Conservation (phyloP, 2,329 filamentous ascomycete species). For the Monilinia aucupariae region DNA sequence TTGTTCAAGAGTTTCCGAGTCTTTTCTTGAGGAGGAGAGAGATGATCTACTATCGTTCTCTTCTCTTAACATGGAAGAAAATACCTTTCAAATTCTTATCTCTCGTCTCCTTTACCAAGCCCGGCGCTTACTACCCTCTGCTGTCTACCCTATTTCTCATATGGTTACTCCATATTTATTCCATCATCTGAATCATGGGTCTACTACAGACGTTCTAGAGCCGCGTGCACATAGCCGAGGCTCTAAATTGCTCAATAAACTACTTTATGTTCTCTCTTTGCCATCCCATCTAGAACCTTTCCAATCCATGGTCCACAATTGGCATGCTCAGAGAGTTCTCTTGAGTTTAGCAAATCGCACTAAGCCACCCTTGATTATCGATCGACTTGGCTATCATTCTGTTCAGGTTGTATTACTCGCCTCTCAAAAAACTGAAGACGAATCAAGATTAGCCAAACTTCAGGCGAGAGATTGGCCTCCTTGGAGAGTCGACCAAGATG, state of each 20-base stretch:
- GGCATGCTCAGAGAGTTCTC: slow-evolving; percentile 53
- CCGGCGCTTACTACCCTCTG: slow-evolving; percentile 30
- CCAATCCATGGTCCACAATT: slow-evolving; percentile 44
- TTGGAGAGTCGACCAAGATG: slow-evolving; percentile 52
- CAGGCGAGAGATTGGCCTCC: slow-evolving; percentile 55
- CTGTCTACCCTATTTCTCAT: slow-evolving; percentile 27
- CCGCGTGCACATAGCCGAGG: slow-evolving; percentile 18
- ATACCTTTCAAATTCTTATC: slow-evolving; percentile 12
- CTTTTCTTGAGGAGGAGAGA: neutral
- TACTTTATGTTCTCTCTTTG: slow-evolving; percentile 38
- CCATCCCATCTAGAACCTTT: slow-evolving; percentile 36
- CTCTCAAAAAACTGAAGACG: slow-evolving; percentile 47
- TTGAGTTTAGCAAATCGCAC: slow-evolving; percentile 47
- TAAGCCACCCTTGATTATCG: slow-evolving; percentile 46
- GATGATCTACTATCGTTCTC: neutral
- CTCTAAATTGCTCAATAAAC: slow-evolving; percentile 40
- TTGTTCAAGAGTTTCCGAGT: neutral
- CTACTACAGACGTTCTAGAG: slow-evolving; percentile 14
- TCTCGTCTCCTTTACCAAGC: slow-evolving; percentile 29
- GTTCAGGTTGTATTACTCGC: slow-evolving; percentile 50
- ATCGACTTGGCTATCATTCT: slow-evolving; percentile 47
- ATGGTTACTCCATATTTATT: slow-evolving; percentile 27
- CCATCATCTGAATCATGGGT: slow-evolving; percentile 10
- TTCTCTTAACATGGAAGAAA: slow-evolving; percentile 6
- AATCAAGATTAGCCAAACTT: slow-evolving; percentile 45